Conservation (phyloP, 495 filamentous ascomycete species). For the Neurospora sp. region DNA sequence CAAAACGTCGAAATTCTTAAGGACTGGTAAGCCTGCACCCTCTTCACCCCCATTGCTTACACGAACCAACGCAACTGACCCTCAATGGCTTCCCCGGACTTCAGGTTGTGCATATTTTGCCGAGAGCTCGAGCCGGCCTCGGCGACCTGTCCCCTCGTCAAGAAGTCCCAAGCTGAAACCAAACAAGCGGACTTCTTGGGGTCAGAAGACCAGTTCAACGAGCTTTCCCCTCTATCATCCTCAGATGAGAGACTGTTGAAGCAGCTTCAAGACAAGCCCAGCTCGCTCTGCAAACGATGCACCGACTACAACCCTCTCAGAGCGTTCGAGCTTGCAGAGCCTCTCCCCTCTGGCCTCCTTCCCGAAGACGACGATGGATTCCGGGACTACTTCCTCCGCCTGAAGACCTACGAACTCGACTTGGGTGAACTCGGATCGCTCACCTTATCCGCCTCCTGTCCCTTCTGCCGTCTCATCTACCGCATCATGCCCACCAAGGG, state of each 20-base stretch:
- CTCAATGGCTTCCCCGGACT: not conserved
- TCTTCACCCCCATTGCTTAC: not conserved
- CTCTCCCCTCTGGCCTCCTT: not conserved
- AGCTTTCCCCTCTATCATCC: not conserved
- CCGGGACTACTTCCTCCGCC: not conserved
- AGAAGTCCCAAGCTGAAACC: not conserved
- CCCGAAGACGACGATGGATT: not conserved
- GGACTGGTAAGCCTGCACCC: not conserved
- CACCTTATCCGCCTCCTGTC: constrained; percentile 1
- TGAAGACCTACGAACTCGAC: not conserved
- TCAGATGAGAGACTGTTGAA: not conserved
- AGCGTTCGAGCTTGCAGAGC: not conserved
- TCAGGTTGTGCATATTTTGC: constrained; percentile 8
- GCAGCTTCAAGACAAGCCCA: not conserved
- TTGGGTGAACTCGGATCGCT: constrained; percentile 6
- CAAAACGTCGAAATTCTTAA: not conserved
- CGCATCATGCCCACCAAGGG: constrained; percentile 5
- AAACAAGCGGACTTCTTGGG: not conserved
- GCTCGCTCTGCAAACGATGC: constrained; percentile 8
- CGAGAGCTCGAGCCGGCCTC: not conserved
- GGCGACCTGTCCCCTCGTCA: not conserved
- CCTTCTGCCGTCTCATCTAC: constrained; percentile 13
- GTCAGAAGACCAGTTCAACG: not conserved
- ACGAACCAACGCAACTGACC: not conserved
- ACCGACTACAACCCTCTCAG: constrained; percentile 1